Percentiles rank a stretch among this genome's conserved stretches.
phyloP scores from a whole-genome alignment of 306 rosid species.

The Quercus wislizeni region DNA sequence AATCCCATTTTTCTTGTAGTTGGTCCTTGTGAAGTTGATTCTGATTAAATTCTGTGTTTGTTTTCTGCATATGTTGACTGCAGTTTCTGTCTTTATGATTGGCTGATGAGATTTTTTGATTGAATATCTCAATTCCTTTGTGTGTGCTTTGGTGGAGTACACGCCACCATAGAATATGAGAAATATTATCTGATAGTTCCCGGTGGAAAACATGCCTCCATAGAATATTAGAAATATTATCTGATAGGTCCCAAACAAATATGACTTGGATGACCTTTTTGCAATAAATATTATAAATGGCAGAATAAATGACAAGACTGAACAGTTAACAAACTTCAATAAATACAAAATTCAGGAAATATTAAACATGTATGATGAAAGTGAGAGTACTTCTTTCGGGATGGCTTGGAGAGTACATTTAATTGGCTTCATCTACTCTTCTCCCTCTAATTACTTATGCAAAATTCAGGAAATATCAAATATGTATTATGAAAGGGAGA shows the following conservation, averaged over 20 bases:
- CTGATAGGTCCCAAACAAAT: neutral
- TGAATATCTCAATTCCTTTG: neutral
- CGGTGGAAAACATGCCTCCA: neutral
- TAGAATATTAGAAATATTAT: neutral
- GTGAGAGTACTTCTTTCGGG: neutral
- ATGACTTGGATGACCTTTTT: neutral
- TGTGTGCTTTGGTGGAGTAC: neutral
- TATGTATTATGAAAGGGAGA: too few species aligned
- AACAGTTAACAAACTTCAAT: neutral
- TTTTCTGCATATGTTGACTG: neutral
- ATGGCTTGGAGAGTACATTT: neutral
- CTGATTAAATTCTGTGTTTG: neutral
- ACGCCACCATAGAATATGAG: constrained; percentile 6
- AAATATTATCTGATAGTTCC: neutral
- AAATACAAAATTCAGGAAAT: neutral
- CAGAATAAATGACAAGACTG: neutral
- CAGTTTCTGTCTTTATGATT: neutral
- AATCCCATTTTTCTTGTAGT: neutral
- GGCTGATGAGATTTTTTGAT: neutral
- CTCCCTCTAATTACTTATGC: neutral
- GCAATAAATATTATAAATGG: neutral
- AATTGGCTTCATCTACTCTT: neutral
- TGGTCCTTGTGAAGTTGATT: constrained; percentile 9
- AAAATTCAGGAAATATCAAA: too few species aligned
- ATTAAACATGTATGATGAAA: too few species aligned